phyloP scores from a whole-genome alignment of 2,329 filamentous ascomycete genomes.

The Phoma sp. region DNA sequence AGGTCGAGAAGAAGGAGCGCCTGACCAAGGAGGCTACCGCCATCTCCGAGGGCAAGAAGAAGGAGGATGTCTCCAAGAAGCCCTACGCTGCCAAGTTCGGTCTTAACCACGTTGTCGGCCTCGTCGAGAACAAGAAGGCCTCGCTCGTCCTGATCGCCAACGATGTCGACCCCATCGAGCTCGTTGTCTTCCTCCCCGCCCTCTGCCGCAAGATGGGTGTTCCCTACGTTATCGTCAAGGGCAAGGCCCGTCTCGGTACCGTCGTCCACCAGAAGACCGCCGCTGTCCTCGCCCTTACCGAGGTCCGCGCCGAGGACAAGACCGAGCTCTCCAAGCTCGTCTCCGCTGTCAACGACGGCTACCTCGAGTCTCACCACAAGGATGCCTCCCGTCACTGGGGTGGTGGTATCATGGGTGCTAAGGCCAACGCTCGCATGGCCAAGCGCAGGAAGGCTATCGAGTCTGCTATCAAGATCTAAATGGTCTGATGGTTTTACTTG shows the following conservation, averaged over 20 bases:
- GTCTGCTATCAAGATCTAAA: conserved; percentile 96
- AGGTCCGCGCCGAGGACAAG: conserved; percentile 99
- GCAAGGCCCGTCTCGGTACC: conserved; percentile 98
- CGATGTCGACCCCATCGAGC: conserved; percentile 99
- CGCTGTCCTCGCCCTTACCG: conserved; percentile 92
- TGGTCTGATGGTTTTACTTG: conserved; percentile 31
- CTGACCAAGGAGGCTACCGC: conserved; percentile 97
- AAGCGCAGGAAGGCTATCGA: conserved; percentile 97
- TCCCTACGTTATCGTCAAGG: conserved; percentile 98
- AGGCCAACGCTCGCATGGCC: conserved; percentile 77
- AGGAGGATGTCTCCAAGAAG: conserved; percentile 99
- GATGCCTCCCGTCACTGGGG: conserved; percentile 93
- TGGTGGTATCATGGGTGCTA: conserved; percentile 98
- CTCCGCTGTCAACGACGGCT: conserved; percentile 96
- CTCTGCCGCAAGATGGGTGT: conserved; percentile 99
- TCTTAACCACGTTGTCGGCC: conserved; percentile 86
- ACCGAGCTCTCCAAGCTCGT: conserved; percentile 95
- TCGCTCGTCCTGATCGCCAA: conserved; percentile 97
- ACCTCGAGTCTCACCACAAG: conserved; percentile 88
- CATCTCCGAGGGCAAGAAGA: conserved; percentile 99
- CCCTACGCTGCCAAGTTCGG: conserved; percentile 99
- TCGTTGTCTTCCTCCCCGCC: conserved; percentile 98
- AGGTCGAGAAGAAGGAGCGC: conserved; percentile 99
- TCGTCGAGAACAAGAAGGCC: conserved; percentile 91
- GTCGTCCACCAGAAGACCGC: conserved; percentile 99